A percentile compares a stretch with the other conserved stretches of the same genome.
Conservation (phyloP, 2,329 filamentous ascomycete species). For the Epichloe scottii region DNA sequence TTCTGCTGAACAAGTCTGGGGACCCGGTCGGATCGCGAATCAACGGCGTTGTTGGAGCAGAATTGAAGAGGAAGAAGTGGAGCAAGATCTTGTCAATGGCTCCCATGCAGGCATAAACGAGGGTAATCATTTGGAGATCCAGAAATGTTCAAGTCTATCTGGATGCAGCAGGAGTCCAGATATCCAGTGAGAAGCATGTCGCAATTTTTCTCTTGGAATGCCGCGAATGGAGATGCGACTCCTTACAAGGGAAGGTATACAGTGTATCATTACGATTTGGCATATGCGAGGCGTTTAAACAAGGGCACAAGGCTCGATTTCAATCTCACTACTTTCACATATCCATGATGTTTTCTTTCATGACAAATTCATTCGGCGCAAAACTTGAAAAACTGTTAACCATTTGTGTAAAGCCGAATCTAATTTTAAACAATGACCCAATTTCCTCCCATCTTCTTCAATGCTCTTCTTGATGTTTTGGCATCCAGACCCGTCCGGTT, state of each 20-base stretch:
- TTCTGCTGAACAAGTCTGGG: slow-evolving; percentile 90
- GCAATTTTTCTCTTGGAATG: not conserved
- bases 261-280: slow-evolving; percentile 21
- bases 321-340: slow-evolving; percentile 3
- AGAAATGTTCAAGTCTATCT: not conserved
- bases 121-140: not conserved
- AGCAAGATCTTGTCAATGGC: slow-evolving; percentile 96
- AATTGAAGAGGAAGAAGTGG: slow-evolving; percentile 89
- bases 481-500: not conserved
- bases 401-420: not conserved
- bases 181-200: too few relatives aligned
- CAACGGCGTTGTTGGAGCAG: slow-evolving; percentile 81
- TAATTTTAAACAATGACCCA: not conserved
- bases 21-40: slow-evolving; percentile 89
- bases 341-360: not conserved
- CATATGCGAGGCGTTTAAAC: slow-evolving; percentile 25
- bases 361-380: not conserved
- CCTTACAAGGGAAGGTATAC: slow-evolving; percentile 15
- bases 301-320: slow-evolving; percentile 9
- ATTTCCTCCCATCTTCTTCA: not conserved
- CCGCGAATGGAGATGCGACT: not conserved
- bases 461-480: not conserved
- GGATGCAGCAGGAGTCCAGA: not conserved
- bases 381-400: not conserved
- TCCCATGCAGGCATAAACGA: slow-evolving; percentile 46